Evolutionary conservation across 2,329 filamentous ascomycete species (phyloP), one percentile per base, ranked within the genome.

Genomic region (Fusarium chaquense): DNA sequence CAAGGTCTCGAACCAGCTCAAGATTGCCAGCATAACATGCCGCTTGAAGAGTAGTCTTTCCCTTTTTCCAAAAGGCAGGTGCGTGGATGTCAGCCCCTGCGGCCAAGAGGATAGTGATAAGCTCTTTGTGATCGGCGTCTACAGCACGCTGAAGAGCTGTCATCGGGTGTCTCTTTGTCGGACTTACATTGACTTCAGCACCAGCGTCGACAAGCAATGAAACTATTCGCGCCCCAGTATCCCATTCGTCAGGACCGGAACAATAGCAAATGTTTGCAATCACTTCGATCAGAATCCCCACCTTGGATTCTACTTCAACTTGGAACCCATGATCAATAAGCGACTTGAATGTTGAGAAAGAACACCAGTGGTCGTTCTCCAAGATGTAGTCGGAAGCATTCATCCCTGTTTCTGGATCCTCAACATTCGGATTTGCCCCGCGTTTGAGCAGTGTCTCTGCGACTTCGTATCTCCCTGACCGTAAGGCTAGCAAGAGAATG

Each of bases 391-490:
- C 7, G 5, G 36, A 22, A n/a, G 15, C n/a, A 30, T 35, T 7
- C n/a, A 9, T 9, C 6, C 15, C 7, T 26, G 36, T 41, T 8
- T n/a, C 2, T 8, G 1, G n/a, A 4, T 44, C 38, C 3, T 35
- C 10, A 3, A n/a, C 8, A 22, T 56, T 35, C 10, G 54, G 38
- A 2, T 44, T 15, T 6, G 32, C 50, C n/a, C 30, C 30, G 13
- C 18, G 2, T 13, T n/a, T 8, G 7, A 44, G 38, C 13, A 56
- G 32, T 20, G 1, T 15, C 6, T 58, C n/a, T 43, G 16, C 22
- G 0, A 2, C 16, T 5, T 5, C 5, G 5, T 32, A 15, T 1
- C 8, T 16, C 16, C 2, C 2, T 0, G 2, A 7, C 10, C 16
- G 11, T 15, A 53, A 7, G 3, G 51, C 51, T 44, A 26, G 5